Evolutionary conservation across 2,329 filamentous ascomycete genomes (phyloP), one percentile per base, ranked within the genome.

Genomic region (Didymella pinodella): DNA sequence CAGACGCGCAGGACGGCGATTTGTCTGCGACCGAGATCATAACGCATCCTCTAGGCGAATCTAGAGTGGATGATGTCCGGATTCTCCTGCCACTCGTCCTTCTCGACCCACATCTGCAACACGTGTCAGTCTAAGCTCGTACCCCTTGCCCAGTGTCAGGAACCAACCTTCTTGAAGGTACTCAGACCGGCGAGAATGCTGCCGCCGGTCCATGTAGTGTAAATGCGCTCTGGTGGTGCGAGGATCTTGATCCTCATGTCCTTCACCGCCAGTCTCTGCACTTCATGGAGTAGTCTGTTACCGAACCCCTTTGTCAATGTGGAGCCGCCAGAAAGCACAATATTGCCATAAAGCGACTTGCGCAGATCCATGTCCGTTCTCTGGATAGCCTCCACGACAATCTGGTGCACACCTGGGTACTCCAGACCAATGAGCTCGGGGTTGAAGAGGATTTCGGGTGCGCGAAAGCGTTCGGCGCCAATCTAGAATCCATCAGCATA

Each of bases 191-290:
- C 95, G 66, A 99, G 83, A 80, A 99, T 99, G 78, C 95, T 97
- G 55, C 95, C 95, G 65, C 95, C 95, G 69, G 98, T 98, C 95
- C 95, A 99, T 31, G 95, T 99, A 63, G 93, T 97, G 82, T 98
- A 99, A 80, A 98, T 97, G 67, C 95, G 86, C 83, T 99, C 95
- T 6, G 95, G 94, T 54, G 95, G 95, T 53, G 95, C 95, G 81
- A 96, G 97, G 75, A 99, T 99, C 84, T 97, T 97, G 82, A 99
- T 98, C 73, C 93, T 88, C 94, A 97, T 99, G 77, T 99, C 95
- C 84, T 97, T 97, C 69, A 98, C 93, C 11, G 95, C 95, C 71
- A 98, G 82, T 76, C 90, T 86, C 81, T 97, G 95, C 66, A 98
- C 90, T 81, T 99, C 95, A 68, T 91, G 88, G 75, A 99, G 83